A percentile compares a stretch with the other conserved stretches of the same genome.
These are phyloP conservation scores for Lentinula edodes DNA, from an alignment of 768 basidiomycete genomes.

Conservation along the genomic window DNA sequence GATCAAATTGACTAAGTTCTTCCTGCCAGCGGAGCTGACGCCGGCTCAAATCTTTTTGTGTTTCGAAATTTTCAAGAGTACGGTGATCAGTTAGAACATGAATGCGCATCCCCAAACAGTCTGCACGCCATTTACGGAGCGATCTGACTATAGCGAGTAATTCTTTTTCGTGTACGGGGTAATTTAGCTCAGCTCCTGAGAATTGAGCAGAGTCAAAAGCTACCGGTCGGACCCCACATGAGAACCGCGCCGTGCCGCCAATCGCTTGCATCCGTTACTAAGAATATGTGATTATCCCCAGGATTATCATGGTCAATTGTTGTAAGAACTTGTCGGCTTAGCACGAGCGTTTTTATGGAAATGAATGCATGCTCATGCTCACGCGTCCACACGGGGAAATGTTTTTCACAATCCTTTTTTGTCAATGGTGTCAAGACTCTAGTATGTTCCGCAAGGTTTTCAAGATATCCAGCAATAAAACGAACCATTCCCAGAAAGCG, in stretches of 20 bases:
- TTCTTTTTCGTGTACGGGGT: no score
- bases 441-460: conserved; percentile 12
- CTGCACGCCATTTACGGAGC: no score
- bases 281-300: conserved; percentile 20
- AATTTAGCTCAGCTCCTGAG: no score
- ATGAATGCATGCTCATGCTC: conserved; percentile 21
- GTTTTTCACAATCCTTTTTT: conserved; percentile 11
- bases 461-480: conserved; percentile 14
- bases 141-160: no score
- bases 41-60: no score
- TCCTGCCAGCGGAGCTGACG: no score
- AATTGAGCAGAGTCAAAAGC: no score
- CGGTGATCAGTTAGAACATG: no score
- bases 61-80: no score
- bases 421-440: conserved; percentile 13
- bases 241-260: conserved; percentile 20
- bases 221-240: conserved; percentile 18
- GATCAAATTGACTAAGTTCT: no score
- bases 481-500: conserved; percentile 18
- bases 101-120: no score
- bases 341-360: conserved; percentile 21
- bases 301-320: conserved; percentile 26
- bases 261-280: conserved; percentile 23
- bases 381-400: conserved; percentile 15
- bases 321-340: conserved; percentile 19